phyloP scores from a whole-genome alignment of 768 basidiomycete genomes.

The Tylopilus cervinicoccineus region DNA sequence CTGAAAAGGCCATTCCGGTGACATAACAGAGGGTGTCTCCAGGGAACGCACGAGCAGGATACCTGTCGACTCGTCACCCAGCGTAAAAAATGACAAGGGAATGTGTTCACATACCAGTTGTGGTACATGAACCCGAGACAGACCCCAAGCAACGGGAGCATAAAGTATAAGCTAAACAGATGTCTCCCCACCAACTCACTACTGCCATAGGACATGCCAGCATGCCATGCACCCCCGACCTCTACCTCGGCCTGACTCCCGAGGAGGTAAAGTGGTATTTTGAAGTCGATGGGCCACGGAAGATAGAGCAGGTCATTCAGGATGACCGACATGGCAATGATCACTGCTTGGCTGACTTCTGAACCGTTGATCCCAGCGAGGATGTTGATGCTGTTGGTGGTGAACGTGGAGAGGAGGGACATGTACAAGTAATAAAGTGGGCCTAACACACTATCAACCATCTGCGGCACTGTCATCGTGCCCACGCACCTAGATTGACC shows the following conservation, averaged over 20 bases:
- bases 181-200: slow-evolving; percentile 87
- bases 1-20: slow-evolving; percentile 97
- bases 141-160: slow-evolving; percentile 91
- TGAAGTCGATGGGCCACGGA: slow-evolving; percentile 79
- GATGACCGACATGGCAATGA: slow-evolving; percentile 88
- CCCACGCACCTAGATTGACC: slow-evolving; percentile 81
- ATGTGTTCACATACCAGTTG: slow-evolving; percentile 69
- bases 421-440: slow-evolving; percentile 96
- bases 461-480: not conserved
- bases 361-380: slow-evolving; percentile 97
- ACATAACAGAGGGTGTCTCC: slow-evolving; percentile 98
- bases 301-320: slow-evolving; percentile 92
- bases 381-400: slow-evolving; percentile 98
- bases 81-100: not conserved
- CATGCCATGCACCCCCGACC: slow-evolving; percentile 75
- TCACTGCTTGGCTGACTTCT: slow-evolving; percentile 88
- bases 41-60: slow-evolving; percentile 90
- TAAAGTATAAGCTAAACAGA: slow-evolving; percentile 94
- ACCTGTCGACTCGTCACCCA: slow-evolving; percentile 50
- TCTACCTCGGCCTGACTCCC: slow-evolving; percentile 64
- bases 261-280: slow-evolving; percentile 65
- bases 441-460: slow-evolving; percentile 45
- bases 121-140: slow-evolving; percentile 90
- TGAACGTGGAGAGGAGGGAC: slow-evolving; percentile 92
- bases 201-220: slow-evolving; percentile 84